phyloP scores from a whole-genome alignment of 1,284 basidiomycete genomes.

The Melanopsichium pennsylvanicum region DNA sequence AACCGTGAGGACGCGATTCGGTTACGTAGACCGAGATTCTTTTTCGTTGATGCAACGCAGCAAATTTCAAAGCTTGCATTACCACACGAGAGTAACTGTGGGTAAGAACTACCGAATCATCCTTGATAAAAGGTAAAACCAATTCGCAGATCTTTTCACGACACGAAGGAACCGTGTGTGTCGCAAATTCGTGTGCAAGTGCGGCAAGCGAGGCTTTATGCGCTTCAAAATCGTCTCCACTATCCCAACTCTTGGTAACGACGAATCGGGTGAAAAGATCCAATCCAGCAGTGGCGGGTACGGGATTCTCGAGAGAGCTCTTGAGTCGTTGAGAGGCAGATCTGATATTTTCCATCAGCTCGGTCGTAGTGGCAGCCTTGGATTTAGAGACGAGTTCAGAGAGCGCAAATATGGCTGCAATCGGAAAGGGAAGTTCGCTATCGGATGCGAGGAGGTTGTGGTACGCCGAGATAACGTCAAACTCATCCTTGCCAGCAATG shows the following conservation, averaged over 20 bases:
- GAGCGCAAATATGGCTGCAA: slow-evolving; percentile 84
- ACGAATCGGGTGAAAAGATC: slow-evolving; percentile 89
- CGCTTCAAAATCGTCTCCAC: slow-evolving; percentile 79
- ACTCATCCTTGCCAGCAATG: slow-evolving; percentile 16
- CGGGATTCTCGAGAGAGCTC: slow-evolving; percentile 76
- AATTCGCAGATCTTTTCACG: slow-evolving; percentile 87
- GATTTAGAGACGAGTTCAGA: slow-evolving; percentile 79
- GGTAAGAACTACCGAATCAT: slow-evolving; percentile 88
- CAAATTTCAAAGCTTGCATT: slow-evolving; percentile 84
- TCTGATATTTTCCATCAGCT: slow-evolving; percentile 82
- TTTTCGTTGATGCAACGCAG: slow-evolving; percentile 78
- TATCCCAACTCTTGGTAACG: slow-evolving; percentile 82
- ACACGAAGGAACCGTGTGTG: slow-evolving; percentile 70
- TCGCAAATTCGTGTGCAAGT: slow-evolving; percentile 79
- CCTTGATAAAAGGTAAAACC: slow-evolving; percentile 90
- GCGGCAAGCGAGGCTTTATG: slow-evolving; percentile 81
- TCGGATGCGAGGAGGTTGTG: slow-evolving; percentile 49
- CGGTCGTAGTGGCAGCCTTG: slow-evolving; percentile 86
- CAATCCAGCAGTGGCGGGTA: slow-evolving; percentile 86
- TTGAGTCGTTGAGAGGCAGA: slow-evolving; percentile 77
- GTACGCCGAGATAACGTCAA: slow-evolving; percentile 58
- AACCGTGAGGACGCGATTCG: slow-evolving; percentile 84
- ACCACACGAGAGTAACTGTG: slow-evolving; percentile 97
- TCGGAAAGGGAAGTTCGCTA: slow-evolving; percentile 78
- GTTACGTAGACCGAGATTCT: slow-evolving; percentile 97